Base-by-base conservation (phyloP, 805 yeast genomes). In the Tetrapisispora arboricola region DNA sequence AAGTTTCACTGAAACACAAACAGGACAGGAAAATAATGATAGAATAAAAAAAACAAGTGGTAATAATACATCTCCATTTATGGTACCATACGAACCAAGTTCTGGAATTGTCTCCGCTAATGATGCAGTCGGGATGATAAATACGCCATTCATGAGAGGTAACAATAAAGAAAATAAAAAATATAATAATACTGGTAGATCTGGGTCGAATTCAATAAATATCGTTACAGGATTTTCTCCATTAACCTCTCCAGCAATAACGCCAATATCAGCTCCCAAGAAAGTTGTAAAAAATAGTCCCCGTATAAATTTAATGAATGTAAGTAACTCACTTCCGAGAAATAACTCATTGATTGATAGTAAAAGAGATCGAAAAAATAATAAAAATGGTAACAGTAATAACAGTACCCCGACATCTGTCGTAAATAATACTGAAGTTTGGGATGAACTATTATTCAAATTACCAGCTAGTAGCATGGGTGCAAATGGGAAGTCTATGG, bases 191-290 rank as follows among this genome's bases (percentile, higher is more conserved):
- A 7, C 7, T 8, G 20, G 30, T 25, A 15, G 31, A 12, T 12
- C 19, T 25, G 19, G 31, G 12, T 12, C 19, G 1, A 25, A 22
- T 2, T 30, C 12, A 16, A 12, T n/a, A 17, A 11, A 35, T 16
- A 10, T 10, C 8, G 18, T 18, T 7, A 16, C 25, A 15, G 27
- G 38, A 2, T 49, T 45, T 31, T 50, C 54, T 20, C 77, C 87
- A 0, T 64, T 80, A 50, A 76, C 86, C 3, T 78, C 84, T 0
- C 87, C 87, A 0, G 44, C 47, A 15, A 34, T 39, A 12, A 31
- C 30, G 3, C 36, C 48, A 6, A 18, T 32, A 6, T 27, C 49
- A 21, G 32, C 55, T 45, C 24, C 36, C 8, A 49, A 64, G 35
- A 49, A 63, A 48, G 60, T 54, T 46, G 42, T 59, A 47, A 49